phyloP scores from a whole-genome alignment of 306 rosid genomes.

The Vigna trinervia region DNA sequence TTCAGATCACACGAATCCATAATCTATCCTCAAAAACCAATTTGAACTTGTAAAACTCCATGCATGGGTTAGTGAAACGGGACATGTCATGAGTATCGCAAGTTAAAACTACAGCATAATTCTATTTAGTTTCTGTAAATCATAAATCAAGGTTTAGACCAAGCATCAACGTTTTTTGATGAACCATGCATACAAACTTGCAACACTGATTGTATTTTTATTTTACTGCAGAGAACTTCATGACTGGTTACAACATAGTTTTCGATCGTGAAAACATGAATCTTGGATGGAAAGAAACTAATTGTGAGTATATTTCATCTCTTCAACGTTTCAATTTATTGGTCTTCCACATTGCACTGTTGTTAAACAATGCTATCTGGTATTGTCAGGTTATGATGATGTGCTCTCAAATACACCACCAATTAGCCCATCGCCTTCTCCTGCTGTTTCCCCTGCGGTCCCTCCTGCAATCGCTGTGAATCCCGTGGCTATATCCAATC shows the following conservation, averaged over 20 bases:
- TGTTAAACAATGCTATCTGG: slow-evolving; percentile 26
- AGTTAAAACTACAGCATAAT: slow-evolving; percentile 4
- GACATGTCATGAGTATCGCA: background rate
- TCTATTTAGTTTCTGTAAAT: slow-evolving; percentile 4
- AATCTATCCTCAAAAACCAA: background rate
- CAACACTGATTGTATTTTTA: background rate
- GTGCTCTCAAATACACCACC: slow-evolving; percentile 46
- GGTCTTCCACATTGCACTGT: background rate
- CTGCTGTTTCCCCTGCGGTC: slow-evolving; percentile 27
- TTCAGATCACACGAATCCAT: background rate
- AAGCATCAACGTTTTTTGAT: background rate
- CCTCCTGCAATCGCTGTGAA: slow-evolving; percentile 50
- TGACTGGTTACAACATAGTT: slow-evolving; percentile 82
- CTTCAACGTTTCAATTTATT: slow-evolving; percentile 15
- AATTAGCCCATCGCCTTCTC: slow-evolving; percentile 47
- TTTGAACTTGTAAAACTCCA: background rate
- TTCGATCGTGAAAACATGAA: slow-evolving; percentile 84
- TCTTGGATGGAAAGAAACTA: slow-evolving; percentile 76
- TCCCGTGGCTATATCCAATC: slow-evolving; percentile 54
- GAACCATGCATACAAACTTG: slow-evolving; percentile 1
- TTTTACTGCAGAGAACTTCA: slow-evolving; percentile 82
- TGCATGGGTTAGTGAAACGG: background rate
- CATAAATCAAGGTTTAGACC: background rate
- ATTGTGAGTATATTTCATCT: slow-evolving; percentile 64
- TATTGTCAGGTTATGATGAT: slow-evolving; percentile 60